These are phyloP conservation scores for Echium plantagineum DNA, from an alignment of 257 asterid species.

Conservation along the genomic window DNA sequence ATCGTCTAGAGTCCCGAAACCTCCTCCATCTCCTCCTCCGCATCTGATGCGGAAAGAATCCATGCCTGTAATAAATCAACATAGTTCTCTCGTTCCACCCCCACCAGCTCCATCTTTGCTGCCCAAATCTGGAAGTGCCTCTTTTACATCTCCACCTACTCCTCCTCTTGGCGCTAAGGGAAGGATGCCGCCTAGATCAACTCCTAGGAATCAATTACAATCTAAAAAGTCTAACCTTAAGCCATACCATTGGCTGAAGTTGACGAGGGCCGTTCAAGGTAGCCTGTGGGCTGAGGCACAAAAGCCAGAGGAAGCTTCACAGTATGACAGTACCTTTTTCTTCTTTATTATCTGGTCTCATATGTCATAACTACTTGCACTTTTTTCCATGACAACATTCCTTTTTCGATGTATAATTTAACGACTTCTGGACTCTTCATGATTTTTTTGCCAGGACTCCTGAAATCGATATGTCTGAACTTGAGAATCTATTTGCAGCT, in stretches of 20 bases:
- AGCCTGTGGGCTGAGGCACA: conserved; percentile 86
- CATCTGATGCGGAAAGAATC: conserved; percentile 2
- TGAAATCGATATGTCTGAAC: conserved; percentile 69
- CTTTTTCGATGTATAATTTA: conserved; percentile 6
- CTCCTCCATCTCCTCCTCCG: conserved; percentile 1
- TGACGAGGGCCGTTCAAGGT: conserved; percentile 67
- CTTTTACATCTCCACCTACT: conserved; percentile 20
- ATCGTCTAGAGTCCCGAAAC: too few species aligned
- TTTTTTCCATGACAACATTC: conserved; percentile 4
- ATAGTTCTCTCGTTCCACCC: conserved; percentile 35
- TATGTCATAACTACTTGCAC: conserved; percentile 1
- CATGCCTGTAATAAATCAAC: neutral
- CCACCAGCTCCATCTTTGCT: conserved; percentile 49
- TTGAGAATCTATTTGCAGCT: conserved; percentile 78
- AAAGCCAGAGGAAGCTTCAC: conserved; percentile 63
- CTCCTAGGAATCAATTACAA: conserved; percentile 25
- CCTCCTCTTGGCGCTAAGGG: conserved; percentile 37
- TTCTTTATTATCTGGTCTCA: conserved; percentile 2
- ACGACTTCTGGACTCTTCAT: conserved; percentile 11
- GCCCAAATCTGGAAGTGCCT: conserved; percentile 17
- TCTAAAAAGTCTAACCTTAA: conserved; percentile 44
- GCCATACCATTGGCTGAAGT: conserved; percentile 86
- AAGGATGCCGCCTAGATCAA: conserved; percentile 26
- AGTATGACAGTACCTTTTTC: conserved; percentile 30
- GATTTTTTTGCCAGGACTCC: conserved; percentile 49